Conservation (phyloP, 2,329 filamentous ascomycete genomes). For the Stemphylium lycopersici region DNA sequence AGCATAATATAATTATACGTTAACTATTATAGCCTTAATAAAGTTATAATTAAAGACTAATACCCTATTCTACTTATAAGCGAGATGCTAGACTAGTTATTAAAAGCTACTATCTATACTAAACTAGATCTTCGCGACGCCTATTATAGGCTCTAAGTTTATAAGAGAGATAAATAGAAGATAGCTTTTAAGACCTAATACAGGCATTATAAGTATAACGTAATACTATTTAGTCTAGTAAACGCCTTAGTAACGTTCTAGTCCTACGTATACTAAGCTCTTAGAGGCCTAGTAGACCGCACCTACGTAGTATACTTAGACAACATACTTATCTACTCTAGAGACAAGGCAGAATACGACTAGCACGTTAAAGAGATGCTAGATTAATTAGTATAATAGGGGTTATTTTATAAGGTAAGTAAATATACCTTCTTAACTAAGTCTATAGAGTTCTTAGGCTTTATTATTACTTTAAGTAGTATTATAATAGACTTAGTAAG, state of each 20-base stretch:
- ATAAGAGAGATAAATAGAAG: not conserved
- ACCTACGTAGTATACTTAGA: not conserved
- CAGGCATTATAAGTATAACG: not conserved
- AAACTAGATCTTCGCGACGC: not conserved
- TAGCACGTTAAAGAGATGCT: not conserved
- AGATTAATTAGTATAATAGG: not conserved
- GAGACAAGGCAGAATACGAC: not conserved
- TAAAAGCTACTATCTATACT: not conserved
- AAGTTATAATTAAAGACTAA: not conserved
- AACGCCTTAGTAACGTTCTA: not conserved
- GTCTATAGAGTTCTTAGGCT: not conserved
- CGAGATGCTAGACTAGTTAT: not conserved
- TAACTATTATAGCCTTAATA: not conserved
- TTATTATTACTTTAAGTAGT: not conserved
- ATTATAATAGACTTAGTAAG: not conserved
- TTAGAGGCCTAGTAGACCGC: not conserved
- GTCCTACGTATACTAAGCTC: not conserved
- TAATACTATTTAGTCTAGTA: not conserved
- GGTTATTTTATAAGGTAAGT: not conserved
- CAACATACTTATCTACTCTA: not conserved
- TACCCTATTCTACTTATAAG: not conserved
- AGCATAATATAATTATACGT: not conserved
- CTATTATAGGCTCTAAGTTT: not conserved
- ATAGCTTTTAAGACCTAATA: not conserved
- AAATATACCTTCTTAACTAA: too few relatives aligned